Base-by-base conservation (phyloP, 2,329 filamentous ascomycete genomes). In the Cladosporium sp. region DNA sequence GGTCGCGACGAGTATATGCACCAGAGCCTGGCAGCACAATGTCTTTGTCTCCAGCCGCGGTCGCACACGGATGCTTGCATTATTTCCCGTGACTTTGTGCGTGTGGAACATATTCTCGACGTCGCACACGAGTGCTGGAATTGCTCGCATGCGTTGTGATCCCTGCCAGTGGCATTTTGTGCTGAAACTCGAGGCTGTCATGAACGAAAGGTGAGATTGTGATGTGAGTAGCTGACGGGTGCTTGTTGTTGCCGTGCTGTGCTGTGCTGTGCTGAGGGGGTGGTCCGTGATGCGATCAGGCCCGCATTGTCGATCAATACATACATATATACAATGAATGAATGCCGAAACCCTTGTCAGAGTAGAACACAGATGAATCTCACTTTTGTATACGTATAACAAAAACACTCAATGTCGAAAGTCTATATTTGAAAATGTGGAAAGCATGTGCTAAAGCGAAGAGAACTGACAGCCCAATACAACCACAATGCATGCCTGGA, bases 101-200 rank as follows among this genome's bases (percentile, higher is more conserved):
- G 21, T 32, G 88, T 53, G 97, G 84, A 61, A 93, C 86, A 75
- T 88, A 91, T 70, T 92, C 93, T 77, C 95, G 84, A 76, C 83
- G 85, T 67, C 86, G 87, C 54, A 80, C 77, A 81, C 82, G n/a
- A 39, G 14, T 39, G 21, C 30, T 54, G 28, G 25, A 54, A 21
- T n/a, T 32, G 51, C 32, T 32, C 18, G 30, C 21, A 32, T 54
- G 51, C 51, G 8, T 32, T 54, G 18, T 23, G 32, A 57, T 26
- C 54, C 32, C 54, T 57, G 32, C 21, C n/a, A 39, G 54, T 57
- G 32, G 54, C 54, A 57, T n/a, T 11, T 21, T 11, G n/a, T 13
- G 39, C 39, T 46, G n/a, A 23, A 21, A 46, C 39, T 46, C 21
- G 39, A 46, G 39, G 39, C n/a, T 46, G 39, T 21, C 7, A 46